These are phyloP conservation scores for Aspergillus viridinutans DNA, from an alignment of 2,329 filamentous ascomycete species.

Conservation along the genomic window DNA sequence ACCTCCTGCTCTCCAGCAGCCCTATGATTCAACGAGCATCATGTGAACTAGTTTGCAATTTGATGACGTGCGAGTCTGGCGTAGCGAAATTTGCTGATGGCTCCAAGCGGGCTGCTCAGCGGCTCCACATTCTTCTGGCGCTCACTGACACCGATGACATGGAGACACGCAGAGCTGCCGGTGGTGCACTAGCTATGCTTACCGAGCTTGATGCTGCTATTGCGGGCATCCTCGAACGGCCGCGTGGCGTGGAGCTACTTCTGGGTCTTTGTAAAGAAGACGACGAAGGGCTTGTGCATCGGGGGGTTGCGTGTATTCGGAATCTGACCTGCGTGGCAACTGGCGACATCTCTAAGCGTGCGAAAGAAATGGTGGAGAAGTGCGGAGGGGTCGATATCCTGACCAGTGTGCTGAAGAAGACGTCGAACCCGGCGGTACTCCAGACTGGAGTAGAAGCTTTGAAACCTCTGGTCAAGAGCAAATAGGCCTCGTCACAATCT, in stretches of 20 bases:
- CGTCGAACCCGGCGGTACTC: conserved; percentile 64
- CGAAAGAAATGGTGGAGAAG: conserved; percentile 56
- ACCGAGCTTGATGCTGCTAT: conserved; percentile 74
- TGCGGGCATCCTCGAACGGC: conserved; percentile 63
- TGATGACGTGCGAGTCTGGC: conserved; percentile 50
- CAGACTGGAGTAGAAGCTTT: conserved; percentile 67
- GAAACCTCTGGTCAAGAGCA: conserved; percentile 57
- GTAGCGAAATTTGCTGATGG: conserved; percentile 48
- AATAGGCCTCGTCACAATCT: conserved; percentile 1
- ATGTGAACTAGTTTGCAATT: conserved; percentile 86
- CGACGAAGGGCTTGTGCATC: conserved; percentile 50
- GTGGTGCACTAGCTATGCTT: conserved; percentile 80
- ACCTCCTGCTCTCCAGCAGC: conserved; percentile 75
- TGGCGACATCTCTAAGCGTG: conserved; percentile 60
- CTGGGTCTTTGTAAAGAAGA: conserved; percentile 72
- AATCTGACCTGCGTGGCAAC: conserved; percentile 65
- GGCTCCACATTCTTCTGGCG: conserved; percentile 79
- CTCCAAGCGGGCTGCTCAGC: conserved; percentile 62
- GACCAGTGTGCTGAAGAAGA: conserved; percentile 66
- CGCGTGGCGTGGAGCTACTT: conserved; percentile 71
- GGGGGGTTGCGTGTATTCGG: conserved; percentile 70
- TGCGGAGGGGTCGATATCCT: conserved; percentile 64
- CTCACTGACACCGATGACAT: conserved; percentile 81
- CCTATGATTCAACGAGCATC: conserved; percentile 73
- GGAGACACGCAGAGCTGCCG: conserved; percentile 75